Evolutionary conservation across 768 basidiomycete genomes (phyloP), one percentile per base, ranked within the genome.

Genomic region (Antrodiella citrinella): DNA sequence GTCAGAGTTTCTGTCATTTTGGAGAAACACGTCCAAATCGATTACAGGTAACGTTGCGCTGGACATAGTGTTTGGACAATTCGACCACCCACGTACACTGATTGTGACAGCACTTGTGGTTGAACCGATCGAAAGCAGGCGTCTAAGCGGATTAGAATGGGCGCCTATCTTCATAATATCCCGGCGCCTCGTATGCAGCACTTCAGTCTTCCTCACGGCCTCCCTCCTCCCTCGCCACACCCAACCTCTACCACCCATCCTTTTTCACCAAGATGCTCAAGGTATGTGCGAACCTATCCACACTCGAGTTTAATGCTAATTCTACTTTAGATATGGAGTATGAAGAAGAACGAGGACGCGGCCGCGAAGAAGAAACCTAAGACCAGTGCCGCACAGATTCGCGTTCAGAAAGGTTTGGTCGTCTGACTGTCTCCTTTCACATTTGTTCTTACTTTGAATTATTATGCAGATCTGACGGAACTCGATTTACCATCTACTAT

Each of bases 271-370:
- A 54, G 49, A 75, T 75, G 73, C 72, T 75, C 54, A 75, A 75
- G 71, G 73, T 72, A 50, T n/a, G 53, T 23, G 3, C 1, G 3
- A n/a, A n/a, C n/a, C n/a, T n/a, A n/a, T n/a, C n/a, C n/a, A n/a
- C n/a, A 9, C 45, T 39, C 1, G 41, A 51, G 54, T 57, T 49
- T 42, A 43, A 20, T 26, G 44, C 49, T 53, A 26, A 58, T 48
- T 26, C 4, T 26, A 18, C 22, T 13, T 25, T 57, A 99, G 96
- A 97, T 99, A 62, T 97, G 96, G 87, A 91, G 85, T 58, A 92
- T 99, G 87, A 98, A 98, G 84, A 98, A 98, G 84, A 90, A 86
- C 62, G 92, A 97, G 75, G 91, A 98, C 63, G 90, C 90, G 50
- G 92, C 93, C 49, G 85, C 91, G 4, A 97, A 92, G 87, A 95